Evolutionary conservation across 352 stramenopile genomes (phyloP).

Genomic region (Phytophthora tentaculata): DNA sequence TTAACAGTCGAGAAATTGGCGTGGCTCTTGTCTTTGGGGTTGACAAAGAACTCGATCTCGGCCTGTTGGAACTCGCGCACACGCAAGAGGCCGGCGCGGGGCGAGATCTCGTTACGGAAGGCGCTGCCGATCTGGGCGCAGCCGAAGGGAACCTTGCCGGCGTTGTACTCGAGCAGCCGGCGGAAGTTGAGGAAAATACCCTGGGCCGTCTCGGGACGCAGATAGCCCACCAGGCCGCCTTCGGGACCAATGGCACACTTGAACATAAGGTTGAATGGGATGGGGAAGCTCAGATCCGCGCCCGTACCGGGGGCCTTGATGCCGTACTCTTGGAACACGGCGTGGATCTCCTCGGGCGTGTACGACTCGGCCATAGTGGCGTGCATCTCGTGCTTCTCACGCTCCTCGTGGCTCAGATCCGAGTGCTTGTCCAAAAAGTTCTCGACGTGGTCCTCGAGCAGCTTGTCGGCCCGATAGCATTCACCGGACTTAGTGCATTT

Average conservation of each 20-base stretch:
- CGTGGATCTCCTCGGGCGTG: constrained; percentile 96
- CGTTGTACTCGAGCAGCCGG: constrained; percentile 98
- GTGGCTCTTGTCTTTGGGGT: constrained; percentile 99
- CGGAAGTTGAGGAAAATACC: constrained; percentile 99
- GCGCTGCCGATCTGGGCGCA: constrained; percentile 89
- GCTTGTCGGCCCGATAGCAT: constrained; percentile 99
- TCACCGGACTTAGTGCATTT: constrained; percentile 97
- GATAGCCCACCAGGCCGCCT: constrained; percentile 96
- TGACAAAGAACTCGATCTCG: constrained; percentile 99
- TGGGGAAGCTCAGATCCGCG: constrained; percentile 95
- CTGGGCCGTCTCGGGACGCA: constrained; percentile 99
- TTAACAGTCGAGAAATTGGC: constrained; percentile 94
- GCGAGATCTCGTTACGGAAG: constrained; percentile 98
- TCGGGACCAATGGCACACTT: constrained; percentile 99
- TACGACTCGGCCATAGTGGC: constrained; percentile 98
- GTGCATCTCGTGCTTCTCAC: constrained; percentile 94
- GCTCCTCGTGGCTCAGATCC: constrained; percentile 73
- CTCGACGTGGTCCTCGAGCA: constrained; percentile 99
- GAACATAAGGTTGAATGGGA: constrained; percentile 99
- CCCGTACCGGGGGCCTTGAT: constrained; percentile 93
- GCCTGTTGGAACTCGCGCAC: constrained; percentile 99
- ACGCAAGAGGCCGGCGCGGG: constrained; percentile 95
- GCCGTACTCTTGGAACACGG: constrained; percentile 93
- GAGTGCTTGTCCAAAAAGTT: constrained; percentile 94
- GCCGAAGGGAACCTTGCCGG: constrained; percentile 90